Percentiles rank a stretch among this genome's conserved stretches.
phyloP scores from a whole-genome alignment of 345 rosid genomes.

The Corymbia maculata region DNA sequence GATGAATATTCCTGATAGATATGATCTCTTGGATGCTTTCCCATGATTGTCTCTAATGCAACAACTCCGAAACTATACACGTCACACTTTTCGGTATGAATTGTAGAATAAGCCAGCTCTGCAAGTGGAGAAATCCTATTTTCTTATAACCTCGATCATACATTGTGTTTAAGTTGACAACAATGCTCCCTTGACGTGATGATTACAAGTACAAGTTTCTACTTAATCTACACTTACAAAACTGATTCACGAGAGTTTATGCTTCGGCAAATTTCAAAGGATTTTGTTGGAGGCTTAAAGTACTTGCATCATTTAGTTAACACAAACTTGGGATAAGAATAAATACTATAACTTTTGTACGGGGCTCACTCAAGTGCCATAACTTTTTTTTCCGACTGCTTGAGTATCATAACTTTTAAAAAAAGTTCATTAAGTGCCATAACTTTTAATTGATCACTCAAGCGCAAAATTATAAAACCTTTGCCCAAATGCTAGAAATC shows the following conservation, averaged over 20 bases:
- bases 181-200: not conserved
- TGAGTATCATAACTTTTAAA: no score
- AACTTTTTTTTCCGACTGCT: no score
- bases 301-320: not conserved
- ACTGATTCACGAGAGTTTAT: not conserved
- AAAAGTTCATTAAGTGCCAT: no score
- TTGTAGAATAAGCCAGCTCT: not conserved
- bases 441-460: no score
- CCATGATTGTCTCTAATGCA: not conserved
- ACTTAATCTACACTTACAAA: not conserved
- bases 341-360: no score
- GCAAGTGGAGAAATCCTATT: not conserved
- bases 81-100: not conserved
- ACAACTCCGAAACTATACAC: not conserved
- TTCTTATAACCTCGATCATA: accelerated
- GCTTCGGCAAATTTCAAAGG: not conserved
- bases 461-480: no score
- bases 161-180: not conserved
- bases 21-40: not conserved
- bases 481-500: no score
- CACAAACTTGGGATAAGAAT: no score
- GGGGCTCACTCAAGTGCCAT: no score
- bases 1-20: not conserved
- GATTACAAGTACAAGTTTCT: not conserved
- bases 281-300: not conserved